Base-by-base conservation (phyloP, 768 basidiomycete species). In the Boletus rubropictus region DNA sequence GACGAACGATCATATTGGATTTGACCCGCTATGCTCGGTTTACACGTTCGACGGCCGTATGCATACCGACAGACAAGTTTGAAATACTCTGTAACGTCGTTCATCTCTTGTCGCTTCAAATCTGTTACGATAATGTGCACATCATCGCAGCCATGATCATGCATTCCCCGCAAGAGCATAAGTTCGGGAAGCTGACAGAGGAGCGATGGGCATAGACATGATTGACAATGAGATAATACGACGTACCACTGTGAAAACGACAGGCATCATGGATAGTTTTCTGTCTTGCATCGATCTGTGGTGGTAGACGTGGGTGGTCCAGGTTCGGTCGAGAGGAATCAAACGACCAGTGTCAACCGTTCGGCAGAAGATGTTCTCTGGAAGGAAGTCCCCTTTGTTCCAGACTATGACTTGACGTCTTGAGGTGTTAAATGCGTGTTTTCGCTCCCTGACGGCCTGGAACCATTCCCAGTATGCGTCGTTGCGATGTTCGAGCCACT, bases 391-490 rank as follows among this genome's bases (percentile, higher is more conserved):
- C 29, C 85, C 85, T 67, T 86, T 87, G 51, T 66, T 75, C 74
- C 73, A 75, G 42, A 66, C 64, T 14, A 75, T 55, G n/a, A 71
- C 61, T 41, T 75, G 73, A 53, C 81, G 78, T 51, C 76, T 76
- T 38, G 72, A 69, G 27, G 74, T 70, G 24, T 72, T 68, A 20
- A 72, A 76, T 27, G 74, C 74, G 52, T 84, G 79, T 56, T 76
- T 81, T 44, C 82, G 75, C 57, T 85, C 82, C 42, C 85, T 73
- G 10, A 85, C 76, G 47, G 77, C 79, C 52, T 73, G 73, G 56
- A 88, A 88, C 86, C 86, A 88, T 44, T 86, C 83, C 64, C 79
- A 78, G 61, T 87, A 87, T 38, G 80, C 76, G 69, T 86, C 82
- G 52, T 84, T 80, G 58, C 79, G 78, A 59, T 86, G 83, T 60